Base-by-base conservation (phyloP, 306 rosid genomes). In the Quercus robur region DNA sequence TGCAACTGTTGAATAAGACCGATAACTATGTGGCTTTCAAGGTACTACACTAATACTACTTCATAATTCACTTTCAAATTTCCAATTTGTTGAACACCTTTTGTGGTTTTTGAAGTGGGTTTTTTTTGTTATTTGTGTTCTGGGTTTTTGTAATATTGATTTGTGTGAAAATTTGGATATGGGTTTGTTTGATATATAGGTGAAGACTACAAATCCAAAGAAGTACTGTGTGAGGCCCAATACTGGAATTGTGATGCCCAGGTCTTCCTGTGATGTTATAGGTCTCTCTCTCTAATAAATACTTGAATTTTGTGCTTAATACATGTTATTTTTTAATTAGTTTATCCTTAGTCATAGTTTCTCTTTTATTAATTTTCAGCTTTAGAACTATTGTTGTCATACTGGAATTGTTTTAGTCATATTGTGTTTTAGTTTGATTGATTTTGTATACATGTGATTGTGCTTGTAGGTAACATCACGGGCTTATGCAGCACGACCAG, bases 151-250 rank as follows among this genome's bases (percentile, higher is more conserved):
- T 54, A 69, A 74, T 77, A 80, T 78, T 83, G 67, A 72, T 86
- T 82, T 77, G 38, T 57, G 71, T 85, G 82, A 52, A 66, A 79
- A 81, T 84, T 38, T 30, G 69, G 73, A 31, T 11, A 67, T 78
- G 86, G 64, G 71, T 31, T 64, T 78, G 56, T 75, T 87, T 30
- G 31, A 30, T 30, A 30, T 0, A 23, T 73, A 94, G 98, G 98
- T 91, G 38, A 94, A 94, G 87, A 91, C 98, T 5, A 94, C 97
- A 25, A 94, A 94, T 82, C 98, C 98, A 3, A 94, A 90, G 88
- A 94, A 94, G 87, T 94, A 94, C 59, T 94, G 98, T 87, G 98
- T 94, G 83, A 89, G 97, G 86, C 98, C 98, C 78, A 94, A 94
- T 87, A 91, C 94, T 76, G 98, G 98, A 76, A 80, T 94, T 84